Evolutionary conservation across 2,329 filamentous ascomycete species (phyloP), one percentile per base, ranked within the genome.

Genomic region (Lomentospora prolificans): DNA sequence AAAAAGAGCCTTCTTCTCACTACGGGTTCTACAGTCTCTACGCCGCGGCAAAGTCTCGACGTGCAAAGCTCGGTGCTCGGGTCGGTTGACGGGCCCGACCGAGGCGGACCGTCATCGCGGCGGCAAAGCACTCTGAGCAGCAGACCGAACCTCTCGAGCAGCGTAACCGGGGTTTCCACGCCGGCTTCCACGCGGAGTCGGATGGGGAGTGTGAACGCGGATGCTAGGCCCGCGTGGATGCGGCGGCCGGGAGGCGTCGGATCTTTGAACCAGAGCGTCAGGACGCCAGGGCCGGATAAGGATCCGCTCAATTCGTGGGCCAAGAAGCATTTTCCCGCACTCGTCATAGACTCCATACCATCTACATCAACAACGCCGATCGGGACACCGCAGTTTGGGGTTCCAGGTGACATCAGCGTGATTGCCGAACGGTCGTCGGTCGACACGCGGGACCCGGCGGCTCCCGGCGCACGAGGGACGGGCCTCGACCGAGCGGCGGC

Each of bases 211-310:
- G 70, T 69, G 28, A 66, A 64, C 4, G 65, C 66, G 3, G 74
- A 77, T 50, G 58, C 61, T 10, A 65, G 71, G 22, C 75, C 81
- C 2, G 74, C 75, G 3, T 87, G 88, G 74, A 85, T 96, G 69
- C 81, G 85, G 44, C 87, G 89, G 1, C 90, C 92, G 2, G 92
- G 92, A 19, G 92, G 90, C 12, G 89, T 97, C 1, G 92, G 92
- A 6, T 90, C 89, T 0, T 80, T 97, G 68, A 79, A 78, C 31
- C 81, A 80, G 61, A 83, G 81, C 61, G 83, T 89, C 30, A 81
- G 84, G 54, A 81, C 80, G 10, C 89, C 89, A 0, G 92, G 92
- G 0, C 91, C 92, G 3, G 90, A 88, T 6, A 84, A 86, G 61
- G 92, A 97, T 67, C 82, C 84, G 4, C 73, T 97, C 58, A 96